Conservation (phyloP, 306 rosid genomes). For the Trifolium subterraneum region DNA sequence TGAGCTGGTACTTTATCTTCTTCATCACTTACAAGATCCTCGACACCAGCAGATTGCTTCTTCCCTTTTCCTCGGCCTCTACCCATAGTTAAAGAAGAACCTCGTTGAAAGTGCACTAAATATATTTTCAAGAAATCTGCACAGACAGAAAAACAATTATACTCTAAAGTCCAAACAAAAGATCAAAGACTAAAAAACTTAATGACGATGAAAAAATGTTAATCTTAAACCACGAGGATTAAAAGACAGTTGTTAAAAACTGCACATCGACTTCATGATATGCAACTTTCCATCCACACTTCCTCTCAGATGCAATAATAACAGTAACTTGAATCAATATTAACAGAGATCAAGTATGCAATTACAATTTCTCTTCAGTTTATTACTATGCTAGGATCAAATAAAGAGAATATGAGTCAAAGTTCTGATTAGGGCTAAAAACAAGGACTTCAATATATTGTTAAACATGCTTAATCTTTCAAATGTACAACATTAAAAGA, state of each 20-base stretch:
- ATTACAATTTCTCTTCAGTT: not conserved
- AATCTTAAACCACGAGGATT: constrained; percentile 31
- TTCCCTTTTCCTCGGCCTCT: constrained; percentile 80
- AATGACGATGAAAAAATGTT: constrained; percentile 32
- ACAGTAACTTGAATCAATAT: constrained; percentile 28
- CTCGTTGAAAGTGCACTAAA: constrained; percentile 27
- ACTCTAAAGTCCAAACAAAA: constrained; percentile 39
- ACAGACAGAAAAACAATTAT: constrained; percentile 27
- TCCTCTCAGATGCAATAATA: constrained; percentile 9
- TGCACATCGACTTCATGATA: not conserved
- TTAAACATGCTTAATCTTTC: constrained; percentile 16
- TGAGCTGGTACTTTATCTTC: constrained; percentile 59
- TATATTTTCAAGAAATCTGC: constrained; percentile 45
- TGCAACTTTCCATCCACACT: constrained; percentile 23
- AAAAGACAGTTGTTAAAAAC: constrained; percentile 13
- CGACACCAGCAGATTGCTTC: constrained; percentile 55
- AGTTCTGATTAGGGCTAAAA: constrained; percentile 28
- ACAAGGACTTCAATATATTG: constrained; percentile 26
- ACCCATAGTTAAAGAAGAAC: constrained; percentile 56
- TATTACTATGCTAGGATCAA: constrained; percentile 16
- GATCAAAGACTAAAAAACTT: constrained; percentile 8
- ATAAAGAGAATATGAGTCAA: constrained; percentile 30
- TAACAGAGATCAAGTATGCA: constrained; percentile 25
- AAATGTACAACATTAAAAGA: constrained; percentile 30
- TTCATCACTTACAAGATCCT: constrained; percentile 64